Base-by-base conservation (phyloP, 352 stramenopile species). In the Pythium brassicae region DNA sequence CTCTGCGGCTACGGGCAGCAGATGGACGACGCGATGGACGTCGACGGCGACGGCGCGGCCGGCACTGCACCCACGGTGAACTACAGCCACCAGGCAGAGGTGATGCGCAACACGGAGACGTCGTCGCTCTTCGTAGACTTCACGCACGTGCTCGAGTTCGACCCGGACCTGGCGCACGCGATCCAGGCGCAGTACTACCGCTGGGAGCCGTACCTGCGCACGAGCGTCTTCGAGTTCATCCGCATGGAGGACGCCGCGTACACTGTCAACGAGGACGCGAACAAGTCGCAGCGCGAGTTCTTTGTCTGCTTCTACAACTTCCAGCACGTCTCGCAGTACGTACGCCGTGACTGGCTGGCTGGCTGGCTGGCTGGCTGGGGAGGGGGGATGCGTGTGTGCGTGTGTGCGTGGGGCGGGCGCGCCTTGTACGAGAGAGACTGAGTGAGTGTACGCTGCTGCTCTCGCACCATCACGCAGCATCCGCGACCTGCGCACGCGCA, bases 231-330 rank as follows among this genome's bases (percentile, higher is more conserved):
- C 50, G 82, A 92, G 61, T 92, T 92, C 44, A 85, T 92, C 37
- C 66, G 76, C 27, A 74, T 86, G 51, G 82, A 89, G 59, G 79
- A 92, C 55, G 75, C 75, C 4, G 74, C 75, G 26, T 92, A 92
- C 52, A 87, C 79, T 40, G 65, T 92, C 49, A 89, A 87, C 43
- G 82, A 92, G 26, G 82, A 92, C 63, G 82, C 82, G 61, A 83
- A 81, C 66, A 89, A 89, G 66, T 79, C 75, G 19, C 82, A 82
- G 53, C 61, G 84, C 40, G 85, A 94, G 66, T 92, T 92, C 50
- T 94, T 94, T 47, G 85, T 94, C 26, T 93, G 84, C 59, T 94
- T 94, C 57, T 94, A 94, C 74, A 94, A 94, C 64, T 93, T 94
- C 60, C 82, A 89, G 55, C 79, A 92, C 51, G 82, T 92, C 29